These are phyloP conservation scores for Myxozyma vanderwaltii DNA, from an alignment of 805 yeast species.

Conservation along the genomic window DNA sequence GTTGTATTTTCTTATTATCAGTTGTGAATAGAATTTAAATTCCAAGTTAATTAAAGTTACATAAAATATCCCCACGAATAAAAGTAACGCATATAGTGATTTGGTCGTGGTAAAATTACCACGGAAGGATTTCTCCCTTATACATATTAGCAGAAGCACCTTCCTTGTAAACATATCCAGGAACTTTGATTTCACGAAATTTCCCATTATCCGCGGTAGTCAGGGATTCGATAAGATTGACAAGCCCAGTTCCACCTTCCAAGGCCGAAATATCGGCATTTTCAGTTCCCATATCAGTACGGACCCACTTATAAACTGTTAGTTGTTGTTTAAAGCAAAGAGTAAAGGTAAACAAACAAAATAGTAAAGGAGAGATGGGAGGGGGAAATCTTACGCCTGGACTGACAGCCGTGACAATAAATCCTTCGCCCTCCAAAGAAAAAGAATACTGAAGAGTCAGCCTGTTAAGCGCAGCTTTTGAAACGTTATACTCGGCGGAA, in stretches of 20 bases:
- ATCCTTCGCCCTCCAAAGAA: neutral
- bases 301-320: neutral
- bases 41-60: no score
- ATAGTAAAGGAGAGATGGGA: neutral
- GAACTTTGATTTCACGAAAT: neutral
- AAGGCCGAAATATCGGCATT: neutral
- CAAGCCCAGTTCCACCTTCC: neutral
- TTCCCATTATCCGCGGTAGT: neutral
- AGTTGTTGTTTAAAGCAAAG: neutral
- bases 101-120: no score
- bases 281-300: conserved; percentile 2
- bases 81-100: no score
- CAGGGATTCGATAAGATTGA: neutral
- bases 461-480: neutral
- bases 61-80: no score
- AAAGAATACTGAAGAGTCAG: neutral
- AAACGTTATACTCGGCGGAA: neutral
- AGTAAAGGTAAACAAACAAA: no score
- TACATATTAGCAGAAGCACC: neutral
- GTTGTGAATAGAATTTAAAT: no score
- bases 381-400: neutral
- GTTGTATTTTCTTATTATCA: neutral
- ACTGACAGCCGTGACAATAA: neutral
- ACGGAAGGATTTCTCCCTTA: neutral
- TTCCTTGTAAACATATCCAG: neutral